Conservation (phyloP, 2,329 filamentous ascomycete species). For the Clonostachys sp. region DNA sequence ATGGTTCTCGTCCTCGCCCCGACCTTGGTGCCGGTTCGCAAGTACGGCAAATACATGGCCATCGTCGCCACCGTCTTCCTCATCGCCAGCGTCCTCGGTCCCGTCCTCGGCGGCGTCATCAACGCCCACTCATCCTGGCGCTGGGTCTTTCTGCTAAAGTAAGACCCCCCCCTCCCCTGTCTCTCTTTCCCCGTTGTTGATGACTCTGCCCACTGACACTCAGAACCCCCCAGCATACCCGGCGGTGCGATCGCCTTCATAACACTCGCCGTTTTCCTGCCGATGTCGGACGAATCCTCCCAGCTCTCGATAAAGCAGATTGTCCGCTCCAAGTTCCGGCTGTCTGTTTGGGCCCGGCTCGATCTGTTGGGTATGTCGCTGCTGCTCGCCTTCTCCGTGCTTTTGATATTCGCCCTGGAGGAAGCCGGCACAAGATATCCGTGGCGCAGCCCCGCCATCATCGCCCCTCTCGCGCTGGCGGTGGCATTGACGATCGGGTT, state of each 20-base stretch:
- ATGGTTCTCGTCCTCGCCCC: constrained; percentile 29
- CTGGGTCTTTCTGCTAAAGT: constrained; percentile 40
- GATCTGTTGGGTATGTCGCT: too few species aligned
- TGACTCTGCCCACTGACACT: neutral
- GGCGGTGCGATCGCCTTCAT: neutral
- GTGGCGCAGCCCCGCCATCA: too few species aligned
- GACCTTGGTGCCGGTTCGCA: constrained; percentile 23
- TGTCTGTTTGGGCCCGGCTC: too few species aligned
- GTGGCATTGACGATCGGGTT: too few species aligned
- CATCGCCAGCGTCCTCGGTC: constrained; percentile 33
- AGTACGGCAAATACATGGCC: constrained; percentile 17
- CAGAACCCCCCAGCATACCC: neutral
- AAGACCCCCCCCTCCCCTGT: constrained; percentile 4
- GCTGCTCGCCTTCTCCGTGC: too few species aligned
- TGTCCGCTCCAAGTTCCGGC: neutral
- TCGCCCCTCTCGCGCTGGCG: too few species aligned
- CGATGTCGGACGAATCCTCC: neutral
- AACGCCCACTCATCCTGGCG: constrained; percentile 31
- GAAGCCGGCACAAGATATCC: too few species aligned
- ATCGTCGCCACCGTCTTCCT: constrained; percentile 12
- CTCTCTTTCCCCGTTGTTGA: neutral
- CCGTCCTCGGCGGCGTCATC: constrained; percentile 36
- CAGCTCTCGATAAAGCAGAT: neutral
- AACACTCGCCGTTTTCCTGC: neutral
- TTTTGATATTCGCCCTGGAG: too few species aligned